Base-by-base conservation (phyloP, 768 basidiomycete species). In the Termitomyces sp. region DNA sequence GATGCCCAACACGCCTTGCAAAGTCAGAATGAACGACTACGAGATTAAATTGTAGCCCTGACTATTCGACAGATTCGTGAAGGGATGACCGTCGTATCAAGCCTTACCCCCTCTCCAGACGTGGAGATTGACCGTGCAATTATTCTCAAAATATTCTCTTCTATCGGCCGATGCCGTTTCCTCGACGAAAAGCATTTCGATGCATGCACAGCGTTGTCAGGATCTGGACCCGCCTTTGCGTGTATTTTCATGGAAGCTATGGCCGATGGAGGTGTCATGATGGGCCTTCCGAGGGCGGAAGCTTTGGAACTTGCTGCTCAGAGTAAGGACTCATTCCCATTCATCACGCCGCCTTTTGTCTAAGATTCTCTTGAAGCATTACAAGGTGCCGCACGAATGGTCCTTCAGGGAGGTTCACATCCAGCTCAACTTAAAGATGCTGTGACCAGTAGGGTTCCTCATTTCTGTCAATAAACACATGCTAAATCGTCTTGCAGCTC, bases 201-300 rank as follows among this genome's bases (percentile, higher is more conserved):
- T 75, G 96, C 96, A 5, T 97, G 94, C 72, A 99, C 97, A 0
- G 97, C 97, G 11, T 81, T 99, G 3, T 94, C 92, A 15, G 97
- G 96, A 0, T 94, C 94, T 7, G 97, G 97, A 0, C 97, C 97
- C 43, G 97, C 97, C 0, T 98, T 99, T 74, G 95, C 94, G 0
- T 95, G 94, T 66, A 87, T 98, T 53, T 94, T 98, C 68, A 81
- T 99, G 64, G 97, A 99, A 74, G 96, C 97, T 0, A 97, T 99
- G 95, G 90, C 94, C 1, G 97, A 98, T 72, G 97, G 97, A 32
- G 97, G 95, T 48, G 97, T 98, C 50, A 98, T 99, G 96, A 98
- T 98, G 97, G 97, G 97, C 36, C 76, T 99, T 56, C 97, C 97
- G 3, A 81, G 97, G 63, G 85, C 87, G 2, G 97, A 98, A 73